Conservation (phyloP, 352 stramenopile species). For the Phytophthora chlamydospora region DNA sequence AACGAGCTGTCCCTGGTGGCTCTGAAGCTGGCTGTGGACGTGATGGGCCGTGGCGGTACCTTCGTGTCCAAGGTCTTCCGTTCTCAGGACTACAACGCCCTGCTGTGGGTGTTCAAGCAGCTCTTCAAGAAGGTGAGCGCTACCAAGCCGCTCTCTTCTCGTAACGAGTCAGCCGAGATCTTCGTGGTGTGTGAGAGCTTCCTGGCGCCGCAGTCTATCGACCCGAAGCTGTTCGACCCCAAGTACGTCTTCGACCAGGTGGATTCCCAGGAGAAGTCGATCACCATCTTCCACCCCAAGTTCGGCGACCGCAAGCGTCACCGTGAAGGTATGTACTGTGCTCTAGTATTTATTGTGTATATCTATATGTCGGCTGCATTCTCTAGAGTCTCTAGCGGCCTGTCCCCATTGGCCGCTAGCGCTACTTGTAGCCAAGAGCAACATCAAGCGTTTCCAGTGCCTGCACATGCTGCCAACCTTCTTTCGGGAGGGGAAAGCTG, state of each 20-base stretch:
- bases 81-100: constrained; percentile 98
- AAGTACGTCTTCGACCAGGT: constrained; percentile 98
- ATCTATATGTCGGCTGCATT: constrained; percentile 75
- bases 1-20: constrained; percentile 97
- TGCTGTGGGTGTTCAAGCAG: constrained; percentile 99
- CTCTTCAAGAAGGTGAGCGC: constrained; percentile 98
- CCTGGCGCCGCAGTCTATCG: constrained; percentile 96
- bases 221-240: constrained; percentile 97
- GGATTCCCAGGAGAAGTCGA: constrained; percentile 83
- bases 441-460: constrained; percentile 83
- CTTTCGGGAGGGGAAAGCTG: constrained; percentile 27
- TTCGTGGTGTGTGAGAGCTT: constrained; percentile 99
- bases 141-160: constrained; percentile 98
- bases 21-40: constrained; percentile 97
- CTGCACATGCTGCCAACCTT: constrained; percentile 46
- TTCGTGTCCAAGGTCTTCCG: constrained; percentile 98
- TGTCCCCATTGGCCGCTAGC: constrained; percentile 77
- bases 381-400: constrained; percentile 90
- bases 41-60: constrained; percentile 93
- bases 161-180: constrained; percentile 99
- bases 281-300: constrained; percentile 99
- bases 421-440: constrained; percentile 91
- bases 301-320: constrained; percentile 95
- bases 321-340: constrained; percentile 83
- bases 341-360: constrained; percentile 31